Evolutionary conservation across 2,329 filamentous ascomycete species (phyloP), one percentile per base, ranked within the genome.

Genomic region (Scedosporium aurantiacum): DNA sequence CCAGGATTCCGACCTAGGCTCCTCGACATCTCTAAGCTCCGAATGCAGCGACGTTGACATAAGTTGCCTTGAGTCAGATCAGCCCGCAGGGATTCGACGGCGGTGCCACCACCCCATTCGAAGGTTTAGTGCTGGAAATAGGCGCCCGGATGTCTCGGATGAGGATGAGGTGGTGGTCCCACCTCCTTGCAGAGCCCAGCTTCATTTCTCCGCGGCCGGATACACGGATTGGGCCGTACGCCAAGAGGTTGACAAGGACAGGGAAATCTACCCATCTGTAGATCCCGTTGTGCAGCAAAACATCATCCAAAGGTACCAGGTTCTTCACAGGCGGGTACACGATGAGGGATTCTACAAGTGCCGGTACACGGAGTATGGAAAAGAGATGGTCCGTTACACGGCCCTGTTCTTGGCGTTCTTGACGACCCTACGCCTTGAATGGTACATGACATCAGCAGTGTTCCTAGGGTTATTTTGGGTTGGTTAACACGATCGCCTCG

Each of bases 391-490:
- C n/a, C 80, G 84, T 10, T 86, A 85, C 66, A 66, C 68, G 0
- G 64, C 72, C 0, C 69, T 87, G 5, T 86, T 87, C 62, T 66
- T 63, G 0, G 61, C 69, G 0, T 86, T 83, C 67, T 61, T 78
- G 8, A 67, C 74, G 18, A 66, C 76, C 1, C 71, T 87, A 2
- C 71, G 71, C 62, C 68, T 70, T 37, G 74, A 75, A 45, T 86
- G 82, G 81, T 86, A 83, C 68, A 69, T 81, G 59, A 76, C 78
- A 1, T 85, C 82, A 2, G 81, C 82, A 41, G 64, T 79, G 18
- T 83, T 81, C 64, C 70, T 87, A n/a, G 85, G 84, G 3, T 61
- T 83, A 14, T 86, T 86, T 68, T 87, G 84, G 82, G 79, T 82
- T 72, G 47, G 70, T 54, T 54, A 12, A 10, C 50, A 27, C n/a